Evolutionary conservation across 2,329 filamentous ascomycete genomes (phyloP), one percentile per base, ranked within the genome.

Genomic region (Hymenoscyphus repandus): DNA sequence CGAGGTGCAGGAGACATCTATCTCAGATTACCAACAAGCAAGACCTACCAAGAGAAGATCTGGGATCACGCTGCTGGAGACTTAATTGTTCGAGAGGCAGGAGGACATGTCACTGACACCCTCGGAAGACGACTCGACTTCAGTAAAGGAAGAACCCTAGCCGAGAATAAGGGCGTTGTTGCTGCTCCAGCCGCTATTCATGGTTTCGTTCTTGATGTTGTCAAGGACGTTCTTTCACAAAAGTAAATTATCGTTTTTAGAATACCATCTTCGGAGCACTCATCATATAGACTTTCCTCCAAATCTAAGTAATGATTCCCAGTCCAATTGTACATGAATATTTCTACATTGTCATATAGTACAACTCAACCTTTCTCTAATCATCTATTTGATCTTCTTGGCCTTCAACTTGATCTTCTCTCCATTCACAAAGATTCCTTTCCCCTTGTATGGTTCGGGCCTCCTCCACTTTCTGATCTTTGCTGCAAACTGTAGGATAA

Each of bases 1-100:
- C 80, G 93, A 56, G 93, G 93, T 41, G 90, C 91, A 5, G 93
- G 91, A 45, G 93, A 99, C 66, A 85, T 99, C 58, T 99, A 99
- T 72, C 79, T 99, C 51, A 82, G 95, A 48, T 74, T 99, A 52
- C 93, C 93, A 3, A 86, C 89, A 5, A 87, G 82, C 67, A 86
- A 85, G 61, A 85, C 86, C 48, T 99, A 99, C 73, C 83, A 95
- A 69, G 93, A 99, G 78, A 99, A 99, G 81, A 99, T 99, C 61
- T 99, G 93, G 93, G 93, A 99, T 67, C 93, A 99, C 69, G 93
- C 93, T 15, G 93, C 92, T 11, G 93, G 93, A 37, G 91, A 96
- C 64, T 73, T 99, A 52, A 91, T 99, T 59, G 93, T 97, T 37
- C 79, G 91, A 51, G 95, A 99, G 72, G 90, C 93, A 2, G 93